Conservation (phyloP, 441 rosid species). For the Omphalea diandra region DNA sequence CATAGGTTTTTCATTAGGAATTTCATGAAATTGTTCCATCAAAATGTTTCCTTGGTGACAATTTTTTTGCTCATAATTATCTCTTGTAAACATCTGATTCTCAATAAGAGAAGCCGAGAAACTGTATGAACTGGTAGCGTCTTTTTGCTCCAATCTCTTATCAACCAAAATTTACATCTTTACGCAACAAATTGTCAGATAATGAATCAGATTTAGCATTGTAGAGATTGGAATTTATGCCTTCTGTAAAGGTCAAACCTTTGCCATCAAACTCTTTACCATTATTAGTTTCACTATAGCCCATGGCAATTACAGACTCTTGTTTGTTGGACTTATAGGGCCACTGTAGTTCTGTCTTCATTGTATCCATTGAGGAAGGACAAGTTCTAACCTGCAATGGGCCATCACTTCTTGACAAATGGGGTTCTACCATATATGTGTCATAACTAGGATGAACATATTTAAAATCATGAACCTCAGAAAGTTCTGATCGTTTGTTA, state of each 20-base stretch:
- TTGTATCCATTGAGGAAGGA: constrained; percentile 8
- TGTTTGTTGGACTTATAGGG: constrained; percentile 27
- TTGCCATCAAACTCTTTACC: constrained; percentile 28
- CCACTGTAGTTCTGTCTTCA: constrained; percentile 20
- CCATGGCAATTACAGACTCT: constrained; percentile 35
- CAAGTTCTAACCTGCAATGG: constrained; percentile 20
- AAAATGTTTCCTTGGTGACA: constrained; percentile 19
- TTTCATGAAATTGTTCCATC: constrained; percentile 24
- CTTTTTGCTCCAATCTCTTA: constrained; percentile 34
- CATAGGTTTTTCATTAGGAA: constrained; percentile 24
- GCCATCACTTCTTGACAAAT: constrained; percentile 13
- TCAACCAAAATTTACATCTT: constrained; percentile 27
- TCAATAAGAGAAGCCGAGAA: constrained; percentile 28
- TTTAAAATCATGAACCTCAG: constrained; percentile 14
- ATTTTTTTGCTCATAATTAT: constrained; percentile 14
- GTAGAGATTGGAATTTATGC: constrained; percentile 30
- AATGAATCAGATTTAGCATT: constrained; percentile 21
- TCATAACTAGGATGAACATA: constrained; percentile 13
- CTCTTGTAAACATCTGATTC: constrained; percentile 19
- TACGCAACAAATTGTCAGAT: constrained; percentile 20
- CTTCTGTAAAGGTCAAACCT: constrained; percentile 21
- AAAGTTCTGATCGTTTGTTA: constrained; percentile 7
- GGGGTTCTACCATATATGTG: not conserved
- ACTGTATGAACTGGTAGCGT: constrained; percentile 25
- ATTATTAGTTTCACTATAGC: constrained; percentile 30